Evolutionary conservation across 1,139 yeast genomes (phyloP).

Genomic region (Yamadazyma songkhlaensis): DNA sequence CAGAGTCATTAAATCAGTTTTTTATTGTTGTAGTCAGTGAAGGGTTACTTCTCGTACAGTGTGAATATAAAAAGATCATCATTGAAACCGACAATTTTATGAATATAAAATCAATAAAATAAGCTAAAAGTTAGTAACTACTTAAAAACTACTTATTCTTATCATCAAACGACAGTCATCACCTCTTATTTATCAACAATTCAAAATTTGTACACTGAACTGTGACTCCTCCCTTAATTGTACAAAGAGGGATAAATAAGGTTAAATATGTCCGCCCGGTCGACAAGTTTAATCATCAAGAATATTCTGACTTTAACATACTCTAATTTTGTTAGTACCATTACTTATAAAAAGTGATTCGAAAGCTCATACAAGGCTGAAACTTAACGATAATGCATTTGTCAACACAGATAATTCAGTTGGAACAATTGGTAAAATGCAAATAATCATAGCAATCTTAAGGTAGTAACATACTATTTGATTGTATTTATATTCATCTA

Average conservation of each 20-base stretch:
- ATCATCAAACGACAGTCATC: conserved; percentile 45
- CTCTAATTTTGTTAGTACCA: conserved; percentile 17
- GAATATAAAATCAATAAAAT: conserved; percentile 2
- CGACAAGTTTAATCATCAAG: conserved; percentile 58
- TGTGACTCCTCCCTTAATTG: conserved; percentile 54
- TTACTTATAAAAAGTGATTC: not conserved
- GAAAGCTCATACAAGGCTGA: conserved; percentile 83
- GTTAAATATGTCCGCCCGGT: conserved; percentile 79
- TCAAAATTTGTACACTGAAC: conserved; percentile 66
- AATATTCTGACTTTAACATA: conserved; percentile 1
- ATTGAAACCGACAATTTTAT: conserved; percentile 19
- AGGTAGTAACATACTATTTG: conserved; percentile 3
- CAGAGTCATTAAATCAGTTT: conserved; percentile 85
- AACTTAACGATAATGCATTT: conserved; percentile 76
- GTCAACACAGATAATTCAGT: conserved; percentile 75
- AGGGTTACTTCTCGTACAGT: conserved; percentile 56
- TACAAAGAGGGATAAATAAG: conserved; percentile 48
- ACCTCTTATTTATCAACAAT: conserved; percentile 52
- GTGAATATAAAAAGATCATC: conserved; percentile 61
- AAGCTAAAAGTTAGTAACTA: conserved; percentile 1
- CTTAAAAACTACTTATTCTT: conserved; percentile 2
- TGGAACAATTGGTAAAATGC: conserved; percentile 78
- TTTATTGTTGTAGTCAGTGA: conserved; percentile 50
- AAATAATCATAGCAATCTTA: conserved; percentile 60
- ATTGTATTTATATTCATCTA: not conserved